A percentile compares a stretch with the other conserved stretches of the same genome.
These are phyloP conservation scores for Madurella fahalii DNA, from an alignment of 2,329 filamentous ascomycete genomes.

Conservation along the genomic window DNA sequence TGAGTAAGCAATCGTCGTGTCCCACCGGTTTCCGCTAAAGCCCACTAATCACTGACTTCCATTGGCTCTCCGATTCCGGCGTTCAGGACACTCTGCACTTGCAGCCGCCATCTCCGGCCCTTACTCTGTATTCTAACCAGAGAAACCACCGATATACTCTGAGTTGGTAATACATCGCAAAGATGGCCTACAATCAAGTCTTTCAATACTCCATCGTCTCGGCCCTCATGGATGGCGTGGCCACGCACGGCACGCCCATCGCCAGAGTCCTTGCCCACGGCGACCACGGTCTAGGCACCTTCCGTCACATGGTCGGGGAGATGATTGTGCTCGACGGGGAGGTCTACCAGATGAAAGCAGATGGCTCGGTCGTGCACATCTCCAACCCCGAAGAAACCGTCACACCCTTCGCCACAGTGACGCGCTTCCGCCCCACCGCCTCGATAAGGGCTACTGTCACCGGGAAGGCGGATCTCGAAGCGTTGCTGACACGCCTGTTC, in stretches of 20 bases:
- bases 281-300: constrained; percentile 35
- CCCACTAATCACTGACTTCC: no score
- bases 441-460: constrained; percentile 19
- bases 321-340: constrained; percentile 34
- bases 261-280: constrained; percentile 30
- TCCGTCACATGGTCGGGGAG: constrained; percentile 33
- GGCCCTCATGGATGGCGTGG: constrained; percentile 35
- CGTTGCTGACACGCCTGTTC: constrained; percentile 24
- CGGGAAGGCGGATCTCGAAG: constrained; percentile 29
- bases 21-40: no score
- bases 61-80: no score
- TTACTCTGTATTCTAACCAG: no score
- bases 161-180: not conserved
- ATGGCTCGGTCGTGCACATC: constrained; percentile 29
- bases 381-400: constrained; percentile 24
- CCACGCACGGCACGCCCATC: constrained; percentile 31
- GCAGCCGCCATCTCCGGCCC: no score
- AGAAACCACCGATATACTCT: no score
- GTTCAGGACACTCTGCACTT: no score
- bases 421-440: constrained; percentile 29
- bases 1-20: no score
- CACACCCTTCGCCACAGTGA: constrained; percentile 34
- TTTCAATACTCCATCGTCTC: constrained; percentile 35
- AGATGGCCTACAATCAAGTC: constrained; percentile 32
- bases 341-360: constrained; percentile 35